These are phyloP conservation scores for Osmanthus fragrans DNA, from an alignment of 257 asterid genomes.

Conservation along the genomic window DNA sequence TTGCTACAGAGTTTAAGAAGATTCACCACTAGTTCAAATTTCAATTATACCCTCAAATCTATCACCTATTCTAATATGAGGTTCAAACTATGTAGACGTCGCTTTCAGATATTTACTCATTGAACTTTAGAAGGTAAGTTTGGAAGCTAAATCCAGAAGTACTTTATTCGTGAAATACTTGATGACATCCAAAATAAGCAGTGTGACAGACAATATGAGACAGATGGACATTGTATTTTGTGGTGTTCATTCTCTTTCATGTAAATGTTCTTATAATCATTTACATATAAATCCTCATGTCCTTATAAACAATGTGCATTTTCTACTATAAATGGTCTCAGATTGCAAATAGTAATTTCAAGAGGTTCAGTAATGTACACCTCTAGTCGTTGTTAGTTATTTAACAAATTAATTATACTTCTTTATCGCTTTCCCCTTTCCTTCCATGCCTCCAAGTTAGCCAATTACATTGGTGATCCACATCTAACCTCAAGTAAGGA, in stretches of 20 bases:
- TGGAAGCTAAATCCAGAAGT: neutral
- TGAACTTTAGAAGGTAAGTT: neutral
- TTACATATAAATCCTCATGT: neutral
- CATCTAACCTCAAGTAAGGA: neutral
- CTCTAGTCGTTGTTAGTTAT: neutral
- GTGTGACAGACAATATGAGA: neutral
- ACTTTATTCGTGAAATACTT: neutral
- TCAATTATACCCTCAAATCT: neutral
- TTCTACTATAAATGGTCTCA: neutral
- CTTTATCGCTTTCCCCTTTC: neutral
- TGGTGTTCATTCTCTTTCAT: neutral
- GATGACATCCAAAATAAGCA: neutral
- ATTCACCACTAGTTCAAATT: neutral
- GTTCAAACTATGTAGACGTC: neutral
- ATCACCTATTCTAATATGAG: neutral
- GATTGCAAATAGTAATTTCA: neutral
- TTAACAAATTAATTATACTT: neutral
- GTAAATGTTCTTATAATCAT: neutral
- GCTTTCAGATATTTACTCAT: neutral
- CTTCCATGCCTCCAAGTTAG: neutral
- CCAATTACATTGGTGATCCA: neutral
- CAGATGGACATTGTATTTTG: neutral
- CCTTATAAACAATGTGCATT: neutral
- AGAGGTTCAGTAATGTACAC: neutral
- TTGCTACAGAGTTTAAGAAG: neutral